These are phyloP conservation scores for Phialemoniopsis sp. DNA, from an alignment of 2,329 filamentous ascomycete species.

Conservation along the genomic window DNA sequence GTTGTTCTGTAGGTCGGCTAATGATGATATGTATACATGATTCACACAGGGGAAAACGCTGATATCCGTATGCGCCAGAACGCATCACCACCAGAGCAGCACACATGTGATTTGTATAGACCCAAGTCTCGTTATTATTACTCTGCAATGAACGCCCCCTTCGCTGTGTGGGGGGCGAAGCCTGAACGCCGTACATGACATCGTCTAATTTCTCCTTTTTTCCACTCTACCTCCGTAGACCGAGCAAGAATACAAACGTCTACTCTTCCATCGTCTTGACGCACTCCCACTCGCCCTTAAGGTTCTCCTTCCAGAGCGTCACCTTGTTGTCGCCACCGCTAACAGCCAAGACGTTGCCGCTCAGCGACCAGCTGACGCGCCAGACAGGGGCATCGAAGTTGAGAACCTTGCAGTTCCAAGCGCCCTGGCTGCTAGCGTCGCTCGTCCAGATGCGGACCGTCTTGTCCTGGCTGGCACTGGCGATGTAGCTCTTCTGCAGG, in stretches of 20 bases:
- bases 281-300: conserved; percentile 94
- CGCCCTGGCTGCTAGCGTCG: conserved; percentile 58
- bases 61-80: too few relatives aligned
- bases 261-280: conserved; percentile 95
- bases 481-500: conserved; percentile 93
- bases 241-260: conserved; percentile 5
- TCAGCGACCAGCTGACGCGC: conserved; percentile 97
- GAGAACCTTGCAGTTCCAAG: conserved; percentile 83
- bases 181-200: conserved; percentile 1
- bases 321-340: conserved; percentile 96
- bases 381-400: conserved; percentile 87
- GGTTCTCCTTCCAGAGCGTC: conserved; percentile 96
- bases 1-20: too few relatives aligned
- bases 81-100: too few relatives aligned
- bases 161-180: neutral
- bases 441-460: conserved; percentile 96
- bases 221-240: neutral
- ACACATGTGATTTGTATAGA: too few relatives aligned
- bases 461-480: conserved; percentile 92
- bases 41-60: too few relatives aligned
- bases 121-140: too few relatives aligned
- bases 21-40: too few relatives aligned
- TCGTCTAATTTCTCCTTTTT: neutral
- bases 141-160: neutral
- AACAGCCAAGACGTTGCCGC: conserved; percentile 92